Evolutionary conservation across 306 rosid genomes (phyloP).

Genomic region (Cicer arietinum): DNA sequence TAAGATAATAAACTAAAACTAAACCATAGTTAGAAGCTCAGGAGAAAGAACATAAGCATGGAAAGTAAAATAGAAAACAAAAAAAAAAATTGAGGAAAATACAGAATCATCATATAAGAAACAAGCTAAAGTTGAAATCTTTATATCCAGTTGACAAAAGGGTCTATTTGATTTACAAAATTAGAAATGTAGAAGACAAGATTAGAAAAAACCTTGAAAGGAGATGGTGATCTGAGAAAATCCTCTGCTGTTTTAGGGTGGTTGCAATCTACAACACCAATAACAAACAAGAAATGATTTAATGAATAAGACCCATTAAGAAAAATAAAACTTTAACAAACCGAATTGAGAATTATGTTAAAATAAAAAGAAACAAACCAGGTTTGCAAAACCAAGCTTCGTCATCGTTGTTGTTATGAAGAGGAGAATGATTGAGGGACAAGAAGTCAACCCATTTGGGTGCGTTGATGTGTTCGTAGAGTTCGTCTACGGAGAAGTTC

Average conservation of each 20-base stretch:
- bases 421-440: constrained; percentile 46
- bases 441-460: constrained; percentile 95
- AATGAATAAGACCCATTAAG: constrained; percentile 11
- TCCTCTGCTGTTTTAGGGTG: constrained; percentile 90
- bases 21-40: constrained; percentile 2
- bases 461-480: constrained; percentile 84
- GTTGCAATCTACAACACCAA: constrained; percentile 70
- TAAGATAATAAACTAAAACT: background rate
- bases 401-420: constrained; percentile 48
- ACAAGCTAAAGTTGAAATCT: constrained; percentile 17
- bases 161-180: background rate
- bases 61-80: background rate
- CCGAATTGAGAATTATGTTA: background rate
- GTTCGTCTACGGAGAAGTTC: constrained; percentile 74
- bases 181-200: background rate
- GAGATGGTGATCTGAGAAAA: constrained; percentile 70
- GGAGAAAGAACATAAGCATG: background rate
- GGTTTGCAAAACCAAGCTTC: constrained; percentile 92
- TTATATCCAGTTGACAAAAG: background rate
- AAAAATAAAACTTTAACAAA: constrained; percentile 26
- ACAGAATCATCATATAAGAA: background rate
- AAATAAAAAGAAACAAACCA: constrained; percentile 49
- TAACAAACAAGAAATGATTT: constrained; percentile 13
- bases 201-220: constrained; percentile 69
- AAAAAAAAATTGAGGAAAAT: background rate